Percentiles rank a stretch among this genome's conserved stretches.
These are phyloP conservation scores for Alternaria panax DNA, from an alignment of 2,329 filamentous ascomycete genomes.

Conservation along the genomic window DNA sequence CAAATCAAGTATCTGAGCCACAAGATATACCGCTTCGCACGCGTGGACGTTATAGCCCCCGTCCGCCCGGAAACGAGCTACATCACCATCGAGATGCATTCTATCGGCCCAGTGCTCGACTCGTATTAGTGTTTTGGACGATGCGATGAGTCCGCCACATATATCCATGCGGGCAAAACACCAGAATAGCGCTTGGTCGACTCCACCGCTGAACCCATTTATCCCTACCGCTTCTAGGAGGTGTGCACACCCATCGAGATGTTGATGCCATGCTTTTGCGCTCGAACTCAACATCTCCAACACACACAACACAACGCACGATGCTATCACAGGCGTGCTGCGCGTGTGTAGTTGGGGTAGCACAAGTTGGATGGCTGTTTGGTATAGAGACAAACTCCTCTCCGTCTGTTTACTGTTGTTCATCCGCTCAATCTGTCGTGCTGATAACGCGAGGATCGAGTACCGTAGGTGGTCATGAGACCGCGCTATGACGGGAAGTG, in stretches of 20 bases:
- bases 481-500: constrained; percentile 60
- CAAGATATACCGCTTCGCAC: constrained; percentile 66
- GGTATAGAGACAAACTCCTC: constrained; percentile 62
- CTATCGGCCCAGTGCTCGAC: constrained; percentile 59
- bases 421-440: constrained; percentile 63
- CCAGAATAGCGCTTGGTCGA: constrained; percentile 65
- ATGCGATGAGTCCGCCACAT: constrained; percentile 64
- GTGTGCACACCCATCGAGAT: constrained; percentile 64
- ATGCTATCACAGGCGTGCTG: constrained; percentile 57
- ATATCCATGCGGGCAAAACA: constrained; percentile 66
- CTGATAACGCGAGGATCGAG: constrained; percentile 63
- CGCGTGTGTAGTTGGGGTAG: constrained; percentile 54
- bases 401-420: constrained; percentile 54
- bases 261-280: constrained; percentile 61
- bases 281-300: constrained; percentile 60
- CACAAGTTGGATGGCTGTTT: constrained; percentile 60
- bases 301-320: constrained; percentile 58
- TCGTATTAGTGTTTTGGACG: constrained; percentile 58
- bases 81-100: constrained; percentile 48
- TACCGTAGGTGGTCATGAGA: constrained; percentile 59
- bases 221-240: constrained; percentile 61
- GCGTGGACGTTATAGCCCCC: constrained; percentile 63
- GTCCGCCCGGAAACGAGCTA: constrained; percentile 49
- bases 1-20: constrained; percentile 54
- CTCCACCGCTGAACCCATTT: constrained; percentile 59